Percentiles rank a stretch among this genome's conserved stretches.
Conservation (phyloP, 768 basidiomycete genomes). For the Flagelloscypha sp. region DNA sequence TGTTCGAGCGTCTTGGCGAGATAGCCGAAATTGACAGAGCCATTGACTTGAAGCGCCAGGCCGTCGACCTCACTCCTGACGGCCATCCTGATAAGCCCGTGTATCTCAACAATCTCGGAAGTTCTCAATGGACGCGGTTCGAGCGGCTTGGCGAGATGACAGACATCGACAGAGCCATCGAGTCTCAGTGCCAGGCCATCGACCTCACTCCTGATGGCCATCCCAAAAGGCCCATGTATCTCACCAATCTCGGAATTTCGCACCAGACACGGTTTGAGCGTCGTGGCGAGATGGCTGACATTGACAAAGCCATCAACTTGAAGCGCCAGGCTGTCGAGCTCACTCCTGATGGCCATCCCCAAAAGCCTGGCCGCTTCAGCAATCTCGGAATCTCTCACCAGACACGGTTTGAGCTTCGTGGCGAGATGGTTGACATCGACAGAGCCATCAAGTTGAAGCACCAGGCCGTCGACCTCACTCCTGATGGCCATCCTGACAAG, state of each 20-base stretch:
- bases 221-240: conserved; percentile 3
- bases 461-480: conserved; percentile 6
- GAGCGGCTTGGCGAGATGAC: too few relatives aligned
- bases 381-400: conserved; percentile 7
- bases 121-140: too few relatives aligned
- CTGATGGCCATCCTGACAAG: conserved; percentile 10
- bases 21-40: too few relatives aligned
- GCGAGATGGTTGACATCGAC: conserved; percentile 5
- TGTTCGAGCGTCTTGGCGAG: too few relatives aligned
- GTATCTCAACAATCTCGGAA: too few relatives aligned
- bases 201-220: conserved; percentile 6
- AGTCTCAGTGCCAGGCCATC: too few relatives aligned
- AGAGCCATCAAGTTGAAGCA: conserved; percentile 5
- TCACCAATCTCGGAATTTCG: conserved; percentile 6
- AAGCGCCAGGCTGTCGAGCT: conserved; percentile 6
- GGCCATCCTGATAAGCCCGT: too few relatives aligned
- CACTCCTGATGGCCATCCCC: conserved; percentile 8
- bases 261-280: conserved; percentile 4
- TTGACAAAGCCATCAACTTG: conserved; percentile 6
- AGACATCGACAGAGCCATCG: too few relatives aligned
- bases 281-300: conserved; percentile 5
- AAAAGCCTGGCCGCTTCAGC: conserved; percentile 1
- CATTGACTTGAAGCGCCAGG: too few relatives aligned
- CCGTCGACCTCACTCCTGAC: too few relatives aligned
- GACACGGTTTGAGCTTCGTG: conserved; percentile 5